Base-by-base conservation (phyloP, 208 protist genomes). In the Crithidia expoeki region DNA sequence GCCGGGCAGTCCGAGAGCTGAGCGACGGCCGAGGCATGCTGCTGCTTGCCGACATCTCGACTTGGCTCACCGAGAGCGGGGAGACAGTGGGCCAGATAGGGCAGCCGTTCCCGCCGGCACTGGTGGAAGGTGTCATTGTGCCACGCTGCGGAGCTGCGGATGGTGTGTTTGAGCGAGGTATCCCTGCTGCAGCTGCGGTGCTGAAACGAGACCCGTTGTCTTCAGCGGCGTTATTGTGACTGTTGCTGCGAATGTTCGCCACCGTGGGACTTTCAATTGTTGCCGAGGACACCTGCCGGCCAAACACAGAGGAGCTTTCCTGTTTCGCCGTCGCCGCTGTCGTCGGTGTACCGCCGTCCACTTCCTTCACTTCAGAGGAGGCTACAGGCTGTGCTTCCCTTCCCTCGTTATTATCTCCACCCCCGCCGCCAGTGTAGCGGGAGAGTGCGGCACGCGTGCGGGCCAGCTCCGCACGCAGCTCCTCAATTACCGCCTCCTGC, bases 401-500 rank as follows among this genome's bases (percentile, higher is more conserved):
- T 17, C n/a, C 42, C 42, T 5, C 42, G 12, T 5, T n/a, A 4
- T 47, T n/a, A 2, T 52, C 47, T 4, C 14, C 47, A 23, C 21
- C 47, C 4, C 47, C 21, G 21, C 23, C 17, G 47, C 21, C 21
- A 1, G 64, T 67, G 64, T 55, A 72, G n/a, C 9, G 36, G 0
- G 75, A 68, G 12, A 94, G 72, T 28, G 83, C 83, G 6, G 84
- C 72, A 0, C 76, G 80, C 7, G 80, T 53, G 16, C 66, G 52
- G 11, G 84, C 80, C 25, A 92, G 64, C 71, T 92, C 84, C 12
- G 66, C 65, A 16, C 85, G 83, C 49, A 95, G 90, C 55, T 93
- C 85, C 27, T 95, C 87, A 51, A 95, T 81, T 32, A 95, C 28
- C 52, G 28, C 46, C 79, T 85, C 90, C 62, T 93, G 87, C 21